phyloP scores from a whole-genome alignment of 1,139 yeast species.

The Suhomyces taliae region DNA sequence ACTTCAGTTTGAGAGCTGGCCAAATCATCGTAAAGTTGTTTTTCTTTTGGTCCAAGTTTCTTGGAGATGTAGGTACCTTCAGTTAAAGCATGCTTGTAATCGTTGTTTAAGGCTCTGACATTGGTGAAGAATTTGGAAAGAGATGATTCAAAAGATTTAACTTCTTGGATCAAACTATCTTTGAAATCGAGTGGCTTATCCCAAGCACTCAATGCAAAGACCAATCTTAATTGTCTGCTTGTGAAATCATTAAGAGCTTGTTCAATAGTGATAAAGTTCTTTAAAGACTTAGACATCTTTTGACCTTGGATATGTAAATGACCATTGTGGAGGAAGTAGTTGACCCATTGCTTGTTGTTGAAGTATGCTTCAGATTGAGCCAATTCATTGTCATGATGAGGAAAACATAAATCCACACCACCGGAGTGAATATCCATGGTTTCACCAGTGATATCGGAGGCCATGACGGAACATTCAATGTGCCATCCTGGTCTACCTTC shows the following conservation, averaged over 20 bases:
- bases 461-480: slow-evolving; percentile 99
- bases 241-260: slow-evolving; percentile 76
- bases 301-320: slow-evolving; percentile 98
- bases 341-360: slow-evolving; percentile 92
- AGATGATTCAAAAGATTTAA: slow-evolving; percentile 70
- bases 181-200: slow-evolving; percentile 90
- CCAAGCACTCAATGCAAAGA: slow-evolving; percentile 91
- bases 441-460: slow-evolving; percentile 80
- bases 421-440: slow-evolving; percentile 95
- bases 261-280: slow-evolving; percentile 91
- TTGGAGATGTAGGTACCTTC: slow-evolving; percentile 54
- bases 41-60: slow-evolving; percentile 54
- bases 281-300: slow-evolving; percentile 93
- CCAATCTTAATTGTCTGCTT: slow-evolving; percentile 82
- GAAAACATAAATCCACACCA: slow-evolving; percentile 95
- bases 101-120: slow-evolving; percentile 72
- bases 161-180: slow-evolving; percentile 74
- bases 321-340: slow-evolving; percentile 94
- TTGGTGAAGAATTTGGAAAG: slow-evolving; percentile 80
- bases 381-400: slow-evolving; percentile 98
- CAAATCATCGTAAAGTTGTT: slow-evolving; percentile 53
- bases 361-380: slow-evolving; percentile 96
- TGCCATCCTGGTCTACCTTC: slow-evolving; percentile 99
- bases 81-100: slow-evolving; percentile 52
- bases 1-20: slow-evolving; percentile 58